Evolutionary conservation across 352 stramenopile species (phyloP).

Genomic region (Phytophthora melonis): DNA sequence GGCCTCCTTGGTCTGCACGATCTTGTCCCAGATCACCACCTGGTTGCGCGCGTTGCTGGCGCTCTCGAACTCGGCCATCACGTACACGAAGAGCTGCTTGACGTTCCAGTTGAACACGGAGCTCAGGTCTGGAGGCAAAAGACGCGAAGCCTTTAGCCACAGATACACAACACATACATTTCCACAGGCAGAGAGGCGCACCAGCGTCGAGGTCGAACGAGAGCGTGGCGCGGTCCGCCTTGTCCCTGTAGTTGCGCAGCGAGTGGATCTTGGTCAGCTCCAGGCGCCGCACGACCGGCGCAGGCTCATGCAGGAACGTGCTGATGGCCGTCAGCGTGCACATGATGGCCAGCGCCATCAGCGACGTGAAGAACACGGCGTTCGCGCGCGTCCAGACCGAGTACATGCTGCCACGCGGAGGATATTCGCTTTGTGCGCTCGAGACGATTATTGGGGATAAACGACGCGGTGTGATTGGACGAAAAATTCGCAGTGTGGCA

Average conservation of each 20-base stretch:
- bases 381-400: constrained; percentile 89
- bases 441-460: neutral
- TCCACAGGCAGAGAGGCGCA: constrained; percentile 30
- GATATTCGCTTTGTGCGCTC: constrained; percentile 20
- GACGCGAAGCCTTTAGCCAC: neutral
- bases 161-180: neutral
- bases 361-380: constrained; percentile 83
- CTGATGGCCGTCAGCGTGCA: constrained; percentile 77
- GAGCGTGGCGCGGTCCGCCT: constrained; percentile 80
- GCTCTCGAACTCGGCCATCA: constrained; percentile 83
- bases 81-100: constrained; percentile 92
- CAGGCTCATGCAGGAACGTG: constrained; percentile 71
- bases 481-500: constrained; percentile 1
- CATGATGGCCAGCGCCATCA: constrained; percentile 80
- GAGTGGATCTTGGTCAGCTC: constrained; percentile 79
- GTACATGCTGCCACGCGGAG: constrained; percentile 64
- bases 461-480: constrained; percentile 16
- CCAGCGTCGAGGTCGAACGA: constrained; percentile 85
- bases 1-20: constrained; percentile 72
- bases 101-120: constrained; percentile 93
- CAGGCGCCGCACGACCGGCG: constrained; percentile 68
- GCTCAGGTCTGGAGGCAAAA: constrained; percentile 61
- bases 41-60: constrained; percentile 73
- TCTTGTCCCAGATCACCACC: constrained; percentile 90
- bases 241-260: constrained; percentile 85